A percentile compares a stretch with the other conserved stretches of the same genome.
Evolutionary conservation across 345 rosid species (phyloP).

Genomic region (Mangifera indica): DNA sequence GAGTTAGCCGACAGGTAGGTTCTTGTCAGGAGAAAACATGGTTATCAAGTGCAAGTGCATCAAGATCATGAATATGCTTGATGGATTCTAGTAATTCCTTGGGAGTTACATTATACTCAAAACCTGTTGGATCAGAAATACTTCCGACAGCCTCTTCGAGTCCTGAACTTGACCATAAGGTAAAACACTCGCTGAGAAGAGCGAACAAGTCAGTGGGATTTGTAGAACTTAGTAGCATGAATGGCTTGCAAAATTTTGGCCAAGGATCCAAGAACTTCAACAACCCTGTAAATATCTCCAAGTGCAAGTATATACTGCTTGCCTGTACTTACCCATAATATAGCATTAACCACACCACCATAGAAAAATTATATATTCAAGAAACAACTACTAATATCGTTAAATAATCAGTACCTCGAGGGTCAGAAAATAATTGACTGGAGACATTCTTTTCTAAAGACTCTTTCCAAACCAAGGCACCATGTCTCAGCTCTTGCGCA

Average conservation of each 20-base stretch:
- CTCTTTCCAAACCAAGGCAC: constrained; percentile 39
- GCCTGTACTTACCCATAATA: constrained; percentile 1
- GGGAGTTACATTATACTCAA: constrained; percentile 27
- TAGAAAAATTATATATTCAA: not conserved
- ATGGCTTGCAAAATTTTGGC: constrained; percentile 69
- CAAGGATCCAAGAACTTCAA: constrained; percentile 58
- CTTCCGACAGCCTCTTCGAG: constrained; percentile 57
- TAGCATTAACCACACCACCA: not conserved
- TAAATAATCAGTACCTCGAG: constrained; percentile 48
- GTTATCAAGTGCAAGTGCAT: constrained; percentile 38
- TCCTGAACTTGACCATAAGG: constrained; percentile 73
- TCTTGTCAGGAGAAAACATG: constrained; percentile 47
- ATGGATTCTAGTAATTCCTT: constrained; percentile 51
- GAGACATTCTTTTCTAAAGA: constrained; percentile 34
- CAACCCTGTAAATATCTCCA: constrained; percentile 69
- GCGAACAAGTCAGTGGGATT: constrained; percentile 30
- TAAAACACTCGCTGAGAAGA: constrained; percentile 58
- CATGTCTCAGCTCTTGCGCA: constrained; percentile 71
- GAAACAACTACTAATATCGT: not conserved
- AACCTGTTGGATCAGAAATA: constrained; percentile 36
- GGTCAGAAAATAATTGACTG: constrained; percentile 41
- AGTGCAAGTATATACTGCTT: constrained; percentile 27
- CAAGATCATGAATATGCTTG: constrained; percentile 40
- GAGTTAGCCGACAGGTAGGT: constrained; percentile 59
- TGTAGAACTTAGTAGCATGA: constrained; percentile 52